Conservation (phyloP, 148 eudicot genomes). For the Diospyros lotus region DNA sequence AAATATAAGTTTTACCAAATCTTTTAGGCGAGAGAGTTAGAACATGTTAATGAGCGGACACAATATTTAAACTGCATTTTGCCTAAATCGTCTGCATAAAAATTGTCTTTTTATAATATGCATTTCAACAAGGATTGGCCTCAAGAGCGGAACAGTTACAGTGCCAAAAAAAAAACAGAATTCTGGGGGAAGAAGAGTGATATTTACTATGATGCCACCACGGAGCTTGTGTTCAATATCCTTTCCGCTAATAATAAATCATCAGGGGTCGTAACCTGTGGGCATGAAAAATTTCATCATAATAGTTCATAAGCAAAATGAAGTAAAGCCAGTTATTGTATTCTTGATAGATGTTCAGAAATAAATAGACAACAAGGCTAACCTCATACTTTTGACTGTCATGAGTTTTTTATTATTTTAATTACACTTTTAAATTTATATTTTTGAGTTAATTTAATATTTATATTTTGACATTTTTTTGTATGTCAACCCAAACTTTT, state of each 20-base stretch:
- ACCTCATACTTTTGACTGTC: too few species aligned
- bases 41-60: not conserved
- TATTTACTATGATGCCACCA: constrained; percentile 14
- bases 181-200: not conserved
- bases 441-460: too few species aligned
- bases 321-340: too few species aligned
- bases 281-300: constrained; percentile 8
- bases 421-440: too few species aligned
- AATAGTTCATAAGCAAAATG: not conserved
- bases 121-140: not conserved
- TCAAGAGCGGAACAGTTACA: not conserved
- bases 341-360: too few species aligned
- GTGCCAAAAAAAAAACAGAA: not conserved
- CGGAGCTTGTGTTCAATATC: constrained; percentile 45
- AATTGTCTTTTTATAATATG: not conserved
- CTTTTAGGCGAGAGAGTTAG: too few species aligned
- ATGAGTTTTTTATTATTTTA: too few species aligned
- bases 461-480: too few species aligned
- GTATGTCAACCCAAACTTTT: too few species aligned
- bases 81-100: not conserved
- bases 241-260: constrained; percentile 91
- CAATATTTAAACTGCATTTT: not conserved
- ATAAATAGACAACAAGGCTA: too few species aligned
- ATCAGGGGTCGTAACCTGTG: constrained; percentile 95
- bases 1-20: not conserved